A percentile compares a stretch with the other conserved stretches of the same genome.
Evolutionary conservation across 1,284 basidiomycete genomes (phyloP).

Genomic region (Cystobasidiaceae sp.): DNA sequence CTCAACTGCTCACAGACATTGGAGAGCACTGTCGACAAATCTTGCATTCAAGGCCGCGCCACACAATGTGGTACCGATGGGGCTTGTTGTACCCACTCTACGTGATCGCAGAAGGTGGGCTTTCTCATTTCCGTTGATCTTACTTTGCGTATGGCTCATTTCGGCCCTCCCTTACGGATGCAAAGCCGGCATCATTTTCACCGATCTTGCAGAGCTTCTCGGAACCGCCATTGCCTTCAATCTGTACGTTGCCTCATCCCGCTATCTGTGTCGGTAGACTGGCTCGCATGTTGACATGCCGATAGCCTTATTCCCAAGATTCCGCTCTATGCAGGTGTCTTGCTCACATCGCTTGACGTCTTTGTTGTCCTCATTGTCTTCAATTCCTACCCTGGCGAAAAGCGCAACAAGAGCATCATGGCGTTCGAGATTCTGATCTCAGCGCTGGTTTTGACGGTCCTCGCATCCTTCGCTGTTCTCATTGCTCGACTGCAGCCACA

Average conservation of each 20-base stretch:
- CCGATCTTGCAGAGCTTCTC: conserved; percentile 60
- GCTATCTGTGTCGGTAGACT: background rate
- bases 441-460: conserved; percentile 65
- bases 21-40: conserved; percentile 28
- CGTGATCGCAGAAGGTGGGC: conserved; percentile 65
- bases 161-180: background rate
- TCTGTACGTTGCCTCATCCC: conserved; percentile 49
- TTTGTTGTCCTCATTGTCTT: conserved; percentile 58
- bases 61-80: conserved; percentile 60
- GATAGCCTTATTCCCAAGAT: conserved; percentile 67
- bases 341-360: conserved; percentile 77
- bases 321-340: conserved; percentile 71
- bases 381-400: conserved; percentile 44
- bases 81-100: conserved; percentile 55
- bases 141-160: background rate
- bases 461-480: conserved; percentile 75
- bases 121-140: conserved; percentile 46
- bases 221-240: conserved; percentile 73
- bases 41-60: conserved; percentile 43
- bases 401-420: conserved; percentile 43
- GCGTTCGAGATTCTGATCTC: conserved; percentile 65
- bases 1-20: conserved; percentile 37
- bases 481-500: conserved; percentile 66
- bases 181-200: conserved; percentile 43
- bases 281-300: background rate